Conservation (phyloP, 768 basidiomycete species). For the Asterophora lycoperdoides region DNA sequence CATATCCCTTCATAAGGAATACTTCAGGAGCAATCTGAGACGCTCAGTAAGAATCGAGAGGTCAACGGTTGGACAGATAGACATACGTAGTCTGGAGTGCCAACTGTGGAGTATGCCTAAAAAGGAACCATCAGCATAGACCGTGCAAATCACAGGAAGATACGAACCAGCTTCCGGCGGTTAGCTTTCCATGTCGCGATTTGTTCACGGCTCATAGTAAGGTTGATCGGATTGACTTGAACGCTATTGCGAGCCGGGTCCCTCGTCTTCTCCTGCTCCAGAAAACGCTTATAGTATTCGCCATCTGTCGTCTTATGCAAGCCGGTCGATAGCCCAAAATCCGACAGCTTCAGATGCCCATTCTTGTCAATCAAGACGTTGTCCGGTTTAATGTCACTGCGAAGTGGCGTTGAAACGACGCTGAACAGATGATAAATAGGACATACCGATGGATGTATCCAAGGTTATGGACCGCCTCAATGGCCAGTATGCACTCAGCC, state of each 20-base stretch:
- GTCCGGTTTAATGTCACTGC: conserved; percentile 97
- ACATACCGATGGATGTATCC: conserved; percentile 96
- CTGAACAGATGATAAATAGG: background rate
- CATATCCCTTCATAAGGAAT: conserved; percentile 95
- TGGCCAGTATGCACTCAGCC: conserved; percentile 96
- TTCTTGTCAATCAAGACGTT: conserved; percentile 98
- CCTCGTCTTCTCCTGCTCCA: conserved; percentile 70
- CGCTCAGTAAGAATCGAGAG: background rate
- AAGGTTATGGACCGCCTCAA: conserved; percentile 97
- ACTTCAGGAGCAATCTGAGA: conserved; percentile 93
- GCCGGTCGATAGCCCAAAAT: conserved; percentile 97
- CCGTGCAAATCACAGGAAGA: background rate
- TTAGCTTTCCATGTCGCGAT: conserved; percentile 99
- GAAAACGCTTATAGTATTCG: conserved; percentile 86
- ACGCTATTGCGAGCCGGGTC: conserved; percentile 86
- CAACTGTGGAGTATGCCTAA: conserved; percentile 91
- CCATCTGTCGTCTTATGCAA: conserved; percentile 96
- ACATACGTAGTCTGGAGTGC: conserved; percentile 60
- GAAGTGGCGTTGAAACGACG: background rate
- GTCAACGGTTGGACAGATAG: conserved; percentile 16
- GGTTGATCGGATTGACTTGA: conserved; percentile 94
- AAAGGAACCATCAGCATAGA: conserved; percentile 1
- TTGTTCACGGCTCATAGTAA: conserved; percentile 94
- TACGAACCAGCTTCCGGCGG: conserved; percentile 81
- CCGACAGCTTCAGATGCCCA: conserved; percentile 95